Evolutionary conservation across 108 stramenopile species (phyloP).

Genomic region (Schizochytrium sp.): DNA sequence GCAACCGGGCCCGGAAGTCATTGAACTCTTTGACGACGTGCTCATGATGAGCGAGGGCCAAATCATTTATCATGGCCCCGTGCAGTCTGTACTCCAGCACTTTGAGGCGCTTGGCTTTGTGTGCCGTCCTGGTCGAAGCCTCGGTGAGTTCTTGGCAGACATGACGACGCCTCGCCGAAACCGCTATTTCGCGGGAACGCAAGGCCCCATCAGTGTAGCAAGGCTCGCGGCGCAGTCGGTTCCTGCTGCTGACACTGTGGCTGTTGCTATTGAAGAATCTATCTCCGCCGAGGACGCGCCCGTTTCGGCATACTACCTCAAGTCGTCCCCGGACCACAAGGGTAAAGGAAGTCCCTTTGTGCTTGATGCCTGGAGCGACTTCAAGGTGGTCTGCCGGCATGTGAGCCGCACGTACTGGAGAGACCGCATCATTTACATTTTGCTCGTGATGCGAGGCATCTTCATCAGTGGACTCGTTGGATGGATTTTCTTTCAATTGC

Average conservation of each 20-base stretch:
- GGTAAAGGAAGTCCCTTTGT: background rate
- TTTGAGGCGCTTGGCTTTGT: slow-evolving; percentile 58
- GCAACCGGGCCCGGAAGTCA: slow-evolving; percentile 79
- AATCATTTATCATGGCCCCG: slow-evolving; percentile 67
- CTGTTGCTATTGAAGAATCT: no score
- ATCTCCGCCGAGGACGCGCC: no score
- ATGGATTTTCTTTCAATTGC: slow-evolving; percentile 33
- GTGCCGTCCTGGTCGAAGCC: slow-evolving; percentile 62
- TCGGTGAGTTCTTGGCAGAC: slow-evolving; percentile 57
- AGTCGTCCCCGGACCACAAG: no score
- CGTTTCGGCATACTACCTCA: no score
- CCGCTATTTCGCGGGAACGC: background rate
- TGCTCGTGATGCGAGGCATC: slow-evolving; percentile 35
- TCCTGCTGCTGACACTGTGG: no score
- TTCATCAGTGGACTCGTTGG: slow-evolving; percentile 51
- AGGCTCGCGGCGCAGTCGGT: no score
- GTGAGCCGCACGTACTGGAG: background rate
- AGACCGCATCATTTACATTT: background rate
- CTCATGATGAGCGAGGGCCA: slow-evolving; percentile 66
- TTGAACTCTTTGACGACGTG: slow-evolving; percentile 80
- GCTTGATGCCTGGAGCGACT: background rate
- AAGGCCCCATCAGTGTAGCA: no score
- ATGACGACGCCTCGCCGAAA: background rate
- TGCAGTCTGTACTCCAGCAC: slow-evolving; percentile 48
- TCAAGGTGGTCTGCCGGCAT: background rate